Evolutionary conservation across 768 basidiomycete genomes (phyloP).

Genomic region (Favolaschia claudopus): DNA sequence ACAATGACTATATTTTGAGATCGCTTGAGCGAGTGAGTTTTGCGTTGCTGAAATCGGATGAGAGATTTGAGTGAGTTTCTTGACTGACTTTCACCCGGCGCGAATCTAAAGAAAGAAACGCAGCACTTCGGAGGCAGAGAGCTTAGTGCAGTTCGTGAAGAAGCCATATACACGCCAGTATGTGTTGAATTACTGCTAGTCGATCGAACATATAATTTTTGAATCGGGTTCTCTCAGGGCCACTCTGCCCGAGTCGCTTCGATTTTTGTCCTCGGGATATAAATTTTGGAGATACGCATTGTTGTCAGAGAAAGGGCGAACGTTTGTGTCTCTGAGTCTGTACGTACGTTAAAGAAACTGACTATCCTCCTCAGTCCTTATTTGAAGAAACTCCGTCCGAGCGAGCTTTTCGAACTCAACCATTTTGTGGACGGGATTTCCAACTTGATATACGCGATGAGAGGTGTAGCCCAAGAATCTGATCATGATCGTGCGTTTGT

Average conservation of each 20-base stretch:
- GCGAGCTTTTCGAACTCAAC: not conserved
- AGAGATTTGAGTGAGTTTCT: conserved; percentile 6
- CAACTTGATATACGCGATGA: conserved; percentile 4
- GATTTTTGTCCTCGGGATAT: not conserved
- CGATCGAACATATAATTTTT: too few species aligned
- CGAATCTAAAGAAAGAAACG: too few species aligned
- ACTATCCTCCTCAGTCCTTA: not conserved
- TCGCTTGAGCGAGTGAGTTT: not conserved
- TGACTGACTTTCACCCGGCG: too few species aligned
- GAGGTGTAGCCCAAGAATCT: not conserved
- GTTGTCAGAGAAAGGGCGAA: not conserved
- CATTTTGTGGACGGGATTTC: not conserved
- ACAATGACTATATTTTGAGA: not conserved
- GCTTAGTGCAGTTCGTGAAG: not conserved
- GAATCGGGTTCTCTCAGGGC: not conserved
- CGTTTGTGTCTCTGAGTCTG: too few species aligned
- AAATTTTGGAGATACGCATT: conserved; percentile 3
- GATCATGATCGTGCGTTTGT: not conserved
- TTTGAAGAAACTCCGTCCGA: not conserved
- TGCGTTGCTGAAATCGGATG: conserved; percentile 1
- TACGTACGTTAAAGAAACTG: too few species aligned
- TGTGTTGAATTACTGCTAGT: not conserved
- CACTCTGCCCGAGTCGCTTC: not conserved
- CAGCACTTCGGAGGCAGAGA: not conserved
- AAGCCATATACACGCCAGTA: not conserved